Base-by-base conservation (phyloP, 1,139 yeast species). In the Suhomyces bokatorum region DNA sequence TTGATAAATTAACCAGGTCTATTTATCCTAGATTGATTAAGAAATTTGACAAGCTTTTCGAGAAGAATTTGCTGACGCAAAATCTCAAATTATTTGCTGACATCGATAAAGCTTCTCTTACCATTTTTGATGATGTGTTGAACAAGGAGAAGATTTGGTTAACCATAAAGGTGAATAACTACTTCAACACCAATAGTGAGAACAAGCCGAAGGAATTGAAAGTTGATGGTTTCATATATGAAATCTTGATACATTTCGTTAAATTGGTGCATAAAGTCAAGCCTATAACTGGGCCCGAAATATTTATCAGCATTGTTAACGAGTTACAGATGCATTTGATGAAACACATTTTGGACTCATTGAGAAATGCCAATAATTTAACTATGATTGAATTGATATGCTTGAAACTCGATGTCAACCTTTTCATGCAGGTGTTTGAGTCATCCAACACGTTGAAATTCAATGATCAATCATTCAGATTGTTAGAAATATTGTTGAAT, bases 211-310 rank as follows among this genome's bases (percentile, higher is more conserved):
- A 32, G 11, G 29, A 20, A 7, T 43, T 67, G 32, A 58, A 57
- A 37, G 66, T 74, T 13, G 77, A 74, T 53, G 74, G 74, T 7
- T 71, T 71, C 43, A 63, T 71, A 9, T 74, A 69, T 52, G 73
- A 67, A 38, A 57, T 69, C 6, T 60, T 74, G 44, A 61, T 72
- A 37, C 77, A 71, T 53, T 71, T 73, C 50, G 78, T 74, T 14
- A 71, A 68, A 49, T 58, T 74, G 35, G 67, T 73, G 3, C 69
- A 73, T 47, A 64, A 63, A 24, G 64, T 73, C 17, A 72, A 71
- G 50, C 79, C 78, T 8, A 64, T 74, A 12, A 72, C 78, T 1
- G 73, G 71, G 15, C 55, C 55, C 10, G 70, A 66, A 11, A 66
- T 71, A 2, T 73, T 73, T 44, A 57, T 64, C 14, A 66, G 62